Percentiles rank a stretch among this genome's conserved stretches.
These are phyloP conservation scores for Brassica cretica DNA, from an alignment of 345 rosid genomes.

Conservation along the genomic window DNA sequence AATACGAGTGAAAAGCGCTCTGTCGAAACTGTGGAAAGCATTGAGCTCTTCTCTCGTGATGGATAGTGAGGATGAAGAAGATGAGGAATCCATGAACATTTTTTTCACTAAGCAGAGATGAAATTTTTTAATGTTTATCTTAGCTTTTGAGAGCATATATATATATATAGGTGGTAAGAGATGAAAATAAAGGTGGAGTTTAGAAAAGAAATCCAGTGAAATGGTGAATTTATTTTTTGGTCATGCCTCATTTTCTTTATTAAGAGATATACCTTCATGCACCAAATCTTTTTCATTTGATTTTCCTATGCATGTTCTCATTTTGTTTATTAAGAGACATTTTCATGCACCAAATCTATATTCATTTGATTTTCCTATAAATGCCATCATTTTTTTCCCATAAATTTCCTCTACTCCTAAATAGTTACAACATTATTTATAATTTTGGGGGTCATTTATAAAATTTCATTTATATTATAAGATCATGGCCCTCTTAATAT, in stretches of 20 bases:
- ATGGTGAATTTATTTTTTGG: slow-evolving; percentile 14
- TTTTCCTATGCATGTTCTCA: too few relatives aligned
- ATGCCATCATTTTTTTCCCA: not conserved
- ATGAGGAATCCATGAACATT: slow-evolving; percentile 25
- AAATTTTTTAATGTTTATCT: not conserved
- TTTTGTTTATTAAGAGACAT: not conserved
- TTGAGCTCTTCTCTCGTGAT: slow-evolving; percentile 47
- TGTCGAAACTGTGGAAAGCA: slow-evolving; percentile 57
- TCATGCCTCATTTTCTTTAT: not conserved
- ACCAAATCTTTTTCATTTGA: too few relatives aligned
- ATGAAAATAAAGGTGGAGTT: not conserved
- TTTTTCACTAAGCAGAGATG: not conserved
- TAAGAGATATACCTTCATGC: not conserved
- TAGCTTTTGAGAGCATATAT: not conserved
- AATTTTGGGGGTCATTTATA: not conserved
- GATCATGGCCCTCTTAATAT: not conserved
- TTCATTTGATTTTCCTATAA: not conserved
- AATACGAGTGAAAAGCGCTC: slow-evolving; percentile 50
- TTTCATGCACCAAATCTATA: not conserved
- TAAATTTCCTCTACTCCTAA: not conserved
- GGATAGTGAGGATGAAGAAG: not conserved
- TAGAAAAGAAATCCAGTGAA: slow-evolving; percentile 1
- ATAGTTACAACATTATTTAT: not conserved
- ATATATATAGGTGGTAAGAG: not conserved
- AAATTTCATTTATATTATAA: not conserved